Evolutionary conservation across 352 stramenopile species (phyloP).

Genomic region (Pythium phragmiticola): DNA sequence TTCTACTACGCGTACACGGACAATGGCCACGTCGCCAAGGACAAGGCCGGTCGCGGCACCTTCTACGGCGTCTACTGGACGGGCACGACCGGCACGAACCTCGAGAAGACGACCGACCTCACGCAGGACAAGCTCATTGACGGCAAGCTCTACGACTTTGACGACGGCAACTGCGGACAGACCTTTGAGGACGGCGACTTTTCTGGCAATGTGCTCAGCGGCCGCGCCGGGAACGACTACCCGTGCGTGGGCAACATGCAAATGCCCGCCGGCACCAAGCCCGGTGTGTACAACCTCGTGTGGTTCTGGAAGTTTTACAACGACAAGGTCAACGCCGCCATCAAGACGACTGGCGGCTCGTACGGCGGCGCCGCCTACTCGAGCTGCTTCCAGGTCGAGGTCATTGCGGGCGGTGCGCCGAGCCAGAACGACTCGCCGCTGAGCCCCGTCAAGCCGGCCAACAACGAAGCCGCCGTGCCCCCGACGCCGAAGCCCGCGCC

Average conservation of each 20-base stretch:
- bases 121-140: slow-evolving; percentile 57
- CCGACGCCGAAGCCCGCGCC: slow-evolving; percentile 1
- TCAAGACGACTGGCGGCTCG: slow-evolving; percentile 39
- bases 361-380: slow-evolving; percentile 62
- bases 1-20: slow-evolving; percentile 65
- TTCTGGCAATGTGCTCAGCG: slow-evolving; percentile 36
- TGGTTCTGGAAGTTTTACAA: slow-evolving; percentile 81
- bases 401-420: slow-evolving; percentile 25
- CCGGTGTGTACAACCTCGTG: slow-evolving; percentile 61
- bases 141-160: slow-evolving; percentile 62
- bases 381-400: slow-evolving; percentile 60
- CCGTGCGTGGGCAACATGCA: slow-evolving; percentile 51
- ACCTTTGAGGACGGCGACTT: slow-evolving; percentile 41
- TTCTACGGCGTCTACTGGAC: slow-evolving; percentile 71
- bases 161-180: slow-evolving; percentile 64
- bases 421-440: slow-evolving; percentile 13
- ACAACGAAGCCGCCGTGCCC: slow-evolving; percentile 21
- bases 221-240: slow-evolving; percentile 48
- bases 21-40: slow-evolving; percentile 65
- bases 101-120: slow-evolving; percentile 48
- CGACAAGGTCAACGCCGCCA: slow-evolving; percentile 43
- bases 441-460: slow-evolving; percentile 20
- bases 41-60: slow-evolving; percentile 51
- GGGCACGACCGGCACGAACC: slow-evolving; percentile 32
- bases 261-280: slow-evolving; percentile 39